Base-by-base conservation (phyloP, 108 stramenopile species). In the Seminavis robusta region DNA sequence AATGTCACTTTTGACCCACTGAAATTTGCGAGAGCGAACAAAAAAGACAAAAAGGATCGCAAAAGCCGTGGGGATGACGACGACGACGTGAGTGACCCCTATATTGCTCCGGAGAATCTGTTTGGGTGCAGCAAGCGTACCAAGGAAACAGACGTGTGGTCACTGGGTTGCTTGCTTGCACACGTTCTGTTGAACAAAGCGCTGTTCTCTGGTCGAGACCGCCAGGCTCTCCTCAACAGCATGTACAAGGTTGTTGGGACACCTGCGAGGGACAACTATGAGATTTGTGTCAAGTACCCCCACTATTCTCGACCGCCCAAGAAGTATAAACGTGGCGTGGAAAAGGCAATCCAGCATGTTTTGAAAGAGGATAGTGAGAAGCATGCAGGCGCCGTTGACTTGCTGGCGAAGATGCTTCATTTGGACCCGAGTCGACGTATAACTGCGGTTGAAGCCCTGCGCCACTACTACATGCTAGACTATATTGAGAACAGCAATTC, bases 121-220 rank as follows among this genome's bases (percentile, higher is more conserved):
- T 50, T 92, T 19, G 90, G 90, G 24, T 79, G 82, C 8, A 77
- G 79, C 19, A 71, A 81, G 41, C 63, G 79, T 61, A 86, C 84
- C 0, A 84, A 77, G 47, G 84, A 86, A 46, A 88, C 76, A 7
- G 90, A 92, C 51, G 75, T 92, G 46, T 92, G 86, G 86, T 63
- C 84, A n/a, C 47, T 88, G n/a, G 90, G 82, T 17, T 79, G 83
- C 58, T 48, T 92, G 29, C 42, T 92, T 27, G 84, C 86, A 3
- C 75, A 88, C 52, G 59, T 92, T 28, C 69, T 92, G 6, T 59
- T 92, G 34, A 65, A 75, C 19, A 88, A 84, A 48, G 83, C 87
- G n/a, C 45, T 80, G n/a, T 92, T 84, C 56, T 57, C 78, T 13
- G 85, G 83, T 13, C 80, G 80, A 61, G 87, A 86, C 56, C 63